phyloP scores from a whole-genome alignment of 2,329 filamentous ascomycete genomes.

The Cladosporium sp. region DNA sequence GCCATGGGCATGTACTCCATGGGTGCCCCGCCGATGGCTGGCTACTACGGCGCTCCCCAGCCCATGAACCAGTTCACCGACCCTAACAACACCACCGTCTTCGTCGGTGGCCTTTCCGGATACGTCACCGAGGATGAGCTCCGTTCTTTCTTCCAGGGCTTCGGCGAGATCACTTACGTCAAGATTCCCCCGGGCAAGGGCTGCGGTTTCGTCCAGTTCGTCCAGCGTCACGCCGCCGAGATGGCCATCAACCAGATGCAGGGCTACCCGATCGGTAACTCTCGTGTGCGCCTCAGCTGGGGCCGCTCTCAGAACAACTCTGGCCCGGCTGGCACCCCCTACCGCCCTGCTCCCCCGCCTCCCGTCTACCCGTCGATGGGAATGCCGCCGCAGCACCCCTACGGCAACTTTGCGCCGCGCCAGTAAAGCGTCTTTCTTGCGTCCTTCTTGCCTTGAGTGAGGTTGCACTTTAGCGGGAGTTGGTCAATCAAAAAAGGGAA shows the following conservation, averaged over 20 bases:
- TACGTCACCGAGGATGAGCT: constrained; percentile 99
- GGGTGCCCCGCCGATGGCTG: constrained; percentile 59
- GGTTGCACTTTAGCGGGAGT: constrained; percentile 39
- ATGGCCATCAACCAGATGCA: constrained; percentile 99
- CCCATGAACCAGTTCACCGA: constrained; percentile 99
- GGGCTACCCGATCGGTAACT: constrained; percentile 98
- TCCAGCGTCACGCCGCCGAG: constrained; percentile 95
- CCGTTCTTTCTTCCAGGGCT: constrained; percentile 99
- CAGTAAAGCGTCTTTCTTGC: constrained; percentile 43
- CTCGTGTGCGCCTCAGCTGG: constrained; percentile 94
- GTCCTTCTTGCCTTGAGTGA: constrained; percentile 36
- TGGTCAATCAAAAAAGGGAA: constrained; percentile 23
- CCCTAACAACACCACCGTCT: constrained; percentile 98
- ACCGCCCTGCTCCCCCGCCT: constrained; percentile 83
- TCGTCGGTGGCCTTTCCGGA: constrained; percentile 92
- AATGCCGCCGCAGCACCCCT: constrained; percentile 60
- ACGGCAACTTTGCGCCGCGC: constrained; percentile 62
- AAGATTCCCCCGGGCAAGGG: constrained; percentile 99
- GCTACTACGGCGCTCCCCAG: constrained; percentile 62
- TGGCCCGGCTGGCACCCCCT: constrained; percentile 88
- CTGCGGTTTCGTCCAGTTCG: constrained; percentile 97
- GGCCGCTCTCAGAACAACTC: constrained; percentile 99
- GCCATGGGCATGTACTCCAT: constrained; percentile 64
- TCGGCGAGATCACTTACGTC: constrained; percentile 98
- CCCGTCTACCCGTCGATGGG: constrained; percentile 65